phyloP scores from a whole-genome alignment of 495 filamentous ascomycete genomes.

The Xylaria intraflava region DNA sequence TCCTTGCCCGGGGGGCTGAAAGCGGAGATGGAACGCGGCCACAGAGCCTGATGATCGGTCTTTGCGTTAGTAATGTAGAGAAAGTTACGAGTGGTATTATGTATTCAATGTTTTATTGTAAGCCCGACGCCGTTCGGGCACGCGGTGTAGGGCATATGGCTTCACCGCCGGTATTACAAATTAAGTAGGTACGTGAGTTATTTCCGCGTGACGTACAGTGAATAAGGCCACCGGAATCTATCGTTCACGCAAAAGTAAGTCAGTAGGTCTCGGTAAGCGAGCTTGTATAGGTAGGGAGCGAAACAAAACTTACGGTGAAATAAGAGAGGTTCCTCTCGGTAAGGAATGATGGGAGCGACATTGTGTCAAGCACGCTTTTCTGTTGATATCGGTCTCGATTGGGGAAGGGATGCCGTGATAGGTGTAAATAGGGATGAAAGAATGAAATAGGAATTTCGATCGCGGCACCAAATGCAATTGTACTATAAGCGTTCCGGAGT shows the following conservation, averaged over 20 bases:
- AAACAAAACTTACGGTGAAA: slow-evolving; percentile 34
- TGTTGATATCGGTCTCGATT: background rate
- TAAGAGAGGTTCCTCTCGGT: slow-evolving; percentile 37
- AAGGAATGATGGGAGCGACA: slow-evolving; percentile 35
- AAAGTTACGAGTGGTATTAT: background rate
- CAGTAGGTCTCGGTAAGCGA: background rate
- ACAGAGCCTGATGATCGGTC: slow-evolving; percentile 7
- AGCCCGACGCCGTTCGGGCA: background rate
- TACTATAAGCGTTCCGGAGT: background rate
- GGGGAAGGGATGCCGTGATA: no score
- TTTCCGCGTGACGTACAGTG: slow-evolving; percentile 15
- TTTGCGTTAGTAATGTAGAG: background rate
- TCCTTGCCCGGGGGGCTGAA: slow-evolving; percentile 25
- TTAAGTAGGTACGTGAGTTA: background rate
- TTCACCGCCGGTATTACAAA: background rate
- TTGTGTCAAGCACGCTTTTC: slow-evolving; percentile 15
- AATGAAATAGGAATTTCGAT: background rate
- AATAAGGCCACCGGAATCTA: slow-evolving; percentile 44
- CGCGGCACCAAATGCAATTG: background rate
- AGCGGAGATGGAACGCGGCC: slow-evolving; percentile 39
- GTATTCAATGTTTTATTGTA: background rate
- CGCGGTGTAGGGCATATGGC: background rate
- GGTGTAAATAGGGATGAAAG: background rate
- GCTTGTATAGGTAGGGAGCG: background rate
- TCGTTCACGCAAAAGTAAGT: background rate